Conservation (phyloP, 2,329 filamentous ascomycete genomes). For the Amphichorda felina region DNA sequence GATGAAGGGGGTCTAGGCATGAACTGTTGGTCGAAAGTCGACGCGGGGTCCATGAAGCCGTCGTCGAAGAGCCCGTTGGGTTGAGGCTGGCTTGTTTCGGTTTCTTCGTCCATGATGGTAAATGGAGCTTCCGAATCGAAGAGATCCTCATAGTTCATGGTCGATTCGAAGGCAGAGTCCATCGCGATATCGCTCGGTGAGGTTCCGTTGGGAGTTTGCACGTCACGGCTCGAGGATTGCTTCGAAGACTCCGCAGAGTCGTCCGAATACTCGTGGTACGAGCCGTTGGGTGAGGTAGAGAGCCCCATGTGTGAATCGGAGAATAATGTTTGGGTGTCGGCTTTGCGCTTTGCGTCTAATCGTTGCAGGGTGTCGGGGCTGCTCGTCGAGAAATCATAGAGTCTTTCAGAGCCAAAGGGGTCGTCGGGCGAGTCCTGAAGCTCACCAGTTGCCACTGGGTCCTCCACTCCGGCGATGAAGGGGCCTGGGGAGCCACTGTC, state of each 20-base stretch:
- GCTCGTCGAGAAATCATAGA: conserved; percentile 3
- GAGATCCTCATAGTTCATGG: conserved; percentile 1
- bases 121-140: conserved; percentile 1
- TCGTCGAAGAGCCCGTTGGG: too few relatives aligned
- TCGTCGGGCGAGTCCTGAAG: conserved; percentile 5
- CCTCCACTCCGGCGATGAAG: conserved; percentile 5
- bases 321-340: conserved; percentile 2
- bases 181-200: neutral
- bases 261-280: conserved; percentile 5
- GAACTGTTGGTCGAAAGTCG: too few relatives aligned
- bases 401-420: conserved; percentile 1
- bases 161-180: neutral
- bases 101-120: too few relatives aligned
- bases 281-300: conserved; percentile 4
- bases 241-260: conserved; percentile 5
- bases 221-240: neutral
- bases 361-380: conserved; percentile 6
- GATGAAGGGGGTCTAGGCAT: too few relatives aligned
- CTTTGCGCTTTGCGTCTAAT: conserved; percentile 2
- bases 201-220: too few relatives aligned
- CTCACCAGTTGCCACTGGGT: conserved; percentile 2
- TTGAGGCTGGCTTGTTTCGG: too few relatives aligned
- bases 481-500: conserved; percentile 5
- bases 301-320: conserved; percentile 2
- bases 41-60: too few relatives aligned